phyloP scores from a whole-genome alignment of 768 basidiomycete genomes.

The Suillus plorans region DNA sequence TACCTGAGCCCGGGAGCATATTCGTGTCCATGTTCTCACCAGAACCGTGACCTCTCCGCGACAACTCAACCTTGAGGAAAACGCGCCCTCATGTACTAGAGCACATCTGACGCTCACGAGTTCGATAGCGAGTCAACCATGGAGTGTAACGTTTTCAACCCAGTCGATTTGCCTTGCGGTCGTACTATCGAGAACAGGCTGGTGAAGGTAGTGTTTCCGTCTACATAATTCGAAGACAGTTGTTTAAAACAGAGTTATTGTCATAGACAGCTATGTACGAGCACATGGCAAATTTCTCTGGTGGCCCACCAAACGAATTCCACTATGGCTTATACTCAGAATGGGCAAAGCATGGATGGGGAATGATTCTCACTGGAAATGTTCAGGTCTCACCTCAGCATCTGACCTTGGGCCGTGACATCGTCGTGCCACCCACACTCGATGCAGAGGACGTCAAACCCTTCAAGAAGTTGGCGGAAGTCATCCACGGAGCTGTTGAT shows the following conservation, averaged over 20 bases:
- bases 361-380: slow-evolving; percentile 87
- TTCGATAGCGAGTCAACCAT: slow-evolving; percentile 9
- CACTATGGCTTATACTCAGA: slow-evolving; percentile 66
- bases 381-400: slow-evolving; percentile 66
- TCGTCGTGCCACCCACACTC: slow-evolving; percentile 52
- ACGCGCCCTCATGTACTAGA: neutral
- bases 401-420: slow-evolving; percentile 70
- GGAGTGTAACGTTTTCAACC: slow-evolving; percentile 21
- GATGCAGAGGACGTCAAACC: slow-evolving; percentile 44
- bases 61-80: neutral
- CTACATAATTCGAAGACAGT: neutral
- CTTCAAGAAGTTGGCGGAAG: slow-evolving; percentile 48
- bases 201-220: slow-evolving; percentile 44
- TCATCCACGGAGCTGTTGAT: slow-evolving; percentile 43
- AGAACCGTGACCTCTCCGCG: neutral
- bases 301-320: slow-evolving; percentile 68
- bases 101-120: neutral
- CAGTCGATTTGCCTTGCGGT: slow-evolving; percentile 33
- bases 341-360: slow-evolving; percentile 82
- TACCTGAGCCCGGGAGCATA: no score
- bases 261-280: slow-evolving; percentile 88
- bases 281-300: slow-evolving; percentile 61
- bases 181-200: slow-evolving; percentile 45
- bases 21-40: no score
- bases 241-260: neutral